Evolutionary conservation across 495 filamentous ascomycete genomes (phyloP).

Genomic region (Aspergillus bertholletiae): DNA sequence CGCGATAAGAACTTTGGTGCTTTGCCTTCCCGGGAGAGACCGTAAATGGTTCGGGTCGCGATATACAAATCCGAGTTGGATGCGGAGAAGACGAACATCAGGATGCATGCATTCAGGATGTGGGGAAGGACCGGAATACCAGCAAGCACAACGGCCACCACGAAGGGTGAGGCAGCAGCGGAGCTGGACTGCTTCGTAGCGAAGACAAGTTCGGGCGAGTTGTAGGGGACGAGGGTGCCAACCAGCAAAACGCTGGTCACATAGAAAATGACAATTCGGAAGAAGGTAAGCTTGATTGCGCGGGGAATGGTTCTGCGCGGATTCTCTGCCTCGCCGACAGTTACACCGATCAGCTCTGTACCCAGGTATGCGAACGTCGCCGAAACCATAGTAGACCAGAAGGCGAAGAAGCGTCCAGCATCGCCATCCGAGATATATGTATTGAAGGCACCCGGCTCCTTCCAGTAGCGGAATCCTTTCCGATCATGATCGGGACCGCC

Average conservation of each 20-base stretch:
- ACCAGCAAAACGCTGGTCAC: conserved; percentile 50
- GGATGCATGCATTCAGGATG: conserved; percentile 63
- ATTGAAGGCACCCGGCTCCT: conserved; percentile 60
- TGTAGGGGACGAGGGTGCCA: conserved; percentile 54
- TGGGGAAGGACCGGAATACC: conserved; percentile 51
- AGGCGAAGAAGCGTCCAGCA: conserved; percentile 60
- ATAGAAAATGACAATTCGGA: conserved; percentile 83
- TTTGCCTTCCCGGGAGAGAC: conserved; percentile 71
- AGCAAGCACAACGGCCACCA: conserved; percentile 54
- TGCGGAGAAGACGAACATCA: conserved; percentile 77
- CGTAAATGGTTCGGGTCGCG: conserved; percentile 76
- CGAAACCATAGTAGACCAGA: conserved; percentile 75
- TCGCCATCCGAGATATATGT: conserved; percentile 37
- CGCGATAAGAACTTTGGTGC: conserved; percentile 67
- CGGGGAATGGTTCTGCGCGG: conserved; percentile 72
- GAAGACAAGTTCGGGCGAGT: conserved; percentile 49
- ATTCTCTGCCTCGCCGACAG: conserved; percentile 68
- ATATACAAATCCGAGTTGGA: conserved; percentile 76
- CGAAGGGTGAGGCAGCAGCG: conserved; percentile 59
- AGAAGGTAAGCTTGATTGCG: conserved; percentile 79
- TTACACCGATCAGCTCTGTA: conserved; percentile 77
- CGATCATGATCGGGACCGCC: conserved; percentile 69
- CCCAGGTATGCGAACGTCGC: conserved; percentile 83
- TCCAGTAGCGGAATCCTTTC: conserved; percentile 78
- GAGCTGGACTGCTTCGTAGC: conserved; percentile 43